A percentile compares a stretch with the other conserved stretches of the same genome.
Evolutionary conservation across 305 asterid species (phyloP).

Genomic region (Fraxinus platypoda): DNA sequence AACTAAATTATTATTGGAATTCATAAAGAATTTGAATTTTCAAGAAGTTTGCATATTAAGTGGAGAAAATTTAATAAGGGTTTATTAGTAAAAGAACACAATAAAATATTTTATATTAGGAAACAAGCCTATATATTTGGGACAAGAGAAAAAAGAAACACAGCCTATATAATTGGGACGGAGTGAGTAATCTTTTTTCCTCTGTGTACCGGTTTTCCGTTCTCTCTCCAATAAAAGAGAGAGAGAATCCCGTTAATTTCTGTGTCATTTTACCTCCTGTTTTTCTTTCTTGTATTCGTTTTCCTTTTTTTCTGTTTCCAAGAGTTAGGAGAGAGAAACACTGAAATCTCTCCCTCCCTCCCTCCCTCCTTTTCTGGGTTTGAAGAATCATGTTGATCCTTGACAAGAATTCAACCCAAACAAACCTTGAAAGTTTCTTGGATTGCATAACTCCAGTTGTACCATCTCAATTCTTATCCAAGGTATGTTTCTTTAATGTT

Average conservation of each 20-base stretch:
- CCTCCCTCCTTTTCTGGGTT: background rate
- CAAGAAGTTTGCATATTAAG: no score
- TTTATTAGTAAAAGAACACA: no score
- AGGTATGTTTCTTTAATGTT: slow-evolving; percentile 41
- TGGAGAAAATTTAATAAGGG: no score
- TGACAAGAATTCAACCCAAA: slow-evolving; percentile 58
- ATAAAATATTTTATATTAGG: no score
- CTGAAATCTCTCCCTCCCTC: slow-evolving; percentile 29
- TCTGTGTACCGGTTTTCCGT: background rate
- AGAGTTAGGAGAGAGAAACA: slow-evolving; percentile 52
- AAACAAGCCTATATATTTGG: no score
- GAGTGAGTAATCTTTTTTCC: slow-evolving; percentile 33
- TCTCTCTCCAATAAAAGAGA: slow-evolving; percentile 14
- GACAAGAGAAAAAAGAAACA: no score
- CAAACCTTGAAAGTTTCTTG: slow-evolving; percentile 83
- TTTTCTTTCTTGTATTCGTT: slow-evolving; percentile 29
- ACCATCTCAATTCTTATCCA: slow-evolving; percentile 70
- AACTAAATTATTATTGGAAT: no score
- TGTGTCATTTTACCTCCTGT: slow-evolving; percentile 25
- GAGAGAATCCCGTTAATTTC: slow-evolving; percentile 73
- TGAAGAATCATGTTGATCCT: slow-evolving; percentile 47
- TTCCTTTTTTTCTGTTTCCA: slow-evolving; percentile 24
- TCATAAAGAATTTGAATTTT: no score
- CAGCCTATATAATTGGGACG: no score
- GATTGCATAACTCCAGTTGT: slow-evolving; percentile 77